A percentile compares a stretch with the other conserved stretches of the same genome.
These are phyloP conservation scores for Paramecium bursaria DNA, from an alignment of 73 alveolate species.

Conservation along the genomic window DNA sequence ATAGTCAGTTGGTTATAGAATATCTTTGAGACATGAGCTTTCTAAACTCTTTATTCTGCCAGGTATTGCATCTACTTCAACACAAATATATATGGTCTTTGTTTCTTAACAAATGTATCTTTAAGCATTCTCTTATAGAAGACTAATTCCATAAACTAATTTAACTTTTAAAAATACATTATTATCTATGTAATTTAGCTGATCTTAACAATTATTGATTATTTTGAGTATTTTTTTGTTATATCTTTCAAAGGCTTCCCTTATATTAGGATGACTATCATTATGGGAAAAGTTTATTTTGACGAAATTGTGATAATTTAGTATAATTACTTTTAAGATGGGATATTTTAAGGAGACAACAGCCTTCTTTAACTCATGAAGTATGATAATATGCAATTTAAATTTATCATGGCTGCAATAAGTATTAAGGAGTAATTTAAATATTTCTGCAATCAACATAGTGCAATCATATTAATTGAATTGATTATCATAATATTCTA, in stretches of 20 bases:
- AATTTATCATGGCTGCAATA: constrained; percentile 2
- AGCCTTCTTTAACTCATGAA: constrained; percentile 45
- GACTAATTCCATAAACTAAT: too few species aligned
- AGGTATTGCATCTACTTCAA: neutral
- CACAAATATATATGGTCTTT: constrained; percentile 22
- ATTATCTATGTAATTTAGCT: neutral
- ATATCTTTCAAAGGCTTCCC: constrained; percentile 7
- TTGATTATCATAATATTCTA: constrained; percentile 28
- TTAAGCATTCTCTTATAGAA: constrained; percentile 1
- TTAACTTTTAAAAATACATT: constrained; percentile 42
- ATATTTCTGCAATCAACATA: neutral
- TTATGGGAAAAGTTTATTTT: constrained; percentile 30
- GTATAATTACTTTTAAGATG: constrained; percentile 3
- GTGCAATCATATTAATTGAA: constrained; percentile 42
- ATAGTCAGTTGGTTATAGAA: neutral
- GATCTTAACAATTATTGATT: neutral
- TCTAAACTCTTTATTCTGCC: constrained; percentile 13
- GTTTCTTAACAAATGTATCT: constrained; percentile 14
- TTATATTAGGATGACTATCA: neutral
- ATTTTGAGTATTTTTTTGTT: constrained; percentile 8
- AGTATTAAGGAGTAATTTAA: constrained; percentile 14
- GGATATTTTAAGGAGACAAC: neutral
- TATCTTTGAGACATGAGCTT: neutral
- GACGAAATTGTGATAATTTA: constrained; percentile 16
- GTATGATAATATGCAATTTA: neutral